Evolutionary conservation across 2,329 filamentous ascomycete species (phyloP).

Genomic region (Alternaria hordeiaustralica): DNA sequence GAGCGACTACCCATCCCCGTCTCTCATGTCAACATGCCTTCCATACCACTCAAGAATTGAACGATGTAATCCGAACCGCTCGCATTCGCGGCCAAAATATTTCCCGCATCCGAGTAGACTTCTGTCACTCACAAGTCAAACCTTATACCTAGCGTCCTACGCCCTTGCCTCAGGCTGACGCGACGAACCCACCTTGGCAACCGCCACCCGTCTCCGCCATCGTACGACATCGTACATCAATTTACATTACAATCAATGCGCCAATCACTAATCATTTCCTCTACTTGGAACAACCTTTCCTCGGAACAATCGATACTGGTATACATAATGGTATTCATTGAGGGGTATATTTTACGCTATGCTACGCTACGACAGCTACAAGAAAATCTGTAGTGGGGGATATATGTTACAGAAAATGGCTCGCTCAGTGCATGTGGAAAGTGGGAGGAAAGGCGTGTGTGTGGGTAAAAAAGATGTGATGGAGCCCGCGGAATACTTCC

Average conservation of each 20-base stretch:
- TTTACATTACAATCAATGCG: background rate
- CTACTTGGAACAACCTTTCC: background rate
- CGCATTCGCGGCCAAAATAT: background rate
- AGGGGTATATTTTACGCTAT: background rate
- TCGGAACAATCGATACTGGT: background rate
- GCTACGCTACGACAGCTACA: background rate
- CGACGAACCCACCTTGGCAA: background rate
- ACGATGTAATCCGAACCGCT: background rate
- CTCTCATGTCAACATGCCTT: background rate
- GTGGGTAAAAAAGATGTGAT: slow-evolving; percentile 13
- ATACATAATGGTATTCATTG: background rate
- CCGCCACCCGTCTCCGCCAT: background rate
- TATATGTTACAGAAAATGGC: slow-evolving; percentile 1
- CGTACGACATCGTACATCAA: background rate
- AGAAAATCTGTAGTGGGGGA: background rate
- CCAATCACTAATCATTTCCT: background rate
- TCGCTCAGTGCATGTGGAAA: background rate
- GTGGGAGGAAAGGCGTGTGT: background rate
- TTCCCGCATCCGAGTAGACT: background rate
- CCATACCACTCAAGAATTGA: background rate
- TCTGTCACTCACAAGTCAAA: background rate
- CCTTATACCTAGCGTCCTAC: background rate
- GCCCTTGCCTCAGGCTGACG: background rate
- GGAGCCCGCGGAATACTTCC: slow-evolving; percentile 45
- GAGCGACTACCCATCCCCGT: background rate